A percentile compares a stretch with the other conserved stretches of the same genome.
These are phyloP conservation scores for Dendrocalamus sinicus DNA, from an alignment of 176 grass and related monocot genomes.

Conservation along the genomic window DNA sequence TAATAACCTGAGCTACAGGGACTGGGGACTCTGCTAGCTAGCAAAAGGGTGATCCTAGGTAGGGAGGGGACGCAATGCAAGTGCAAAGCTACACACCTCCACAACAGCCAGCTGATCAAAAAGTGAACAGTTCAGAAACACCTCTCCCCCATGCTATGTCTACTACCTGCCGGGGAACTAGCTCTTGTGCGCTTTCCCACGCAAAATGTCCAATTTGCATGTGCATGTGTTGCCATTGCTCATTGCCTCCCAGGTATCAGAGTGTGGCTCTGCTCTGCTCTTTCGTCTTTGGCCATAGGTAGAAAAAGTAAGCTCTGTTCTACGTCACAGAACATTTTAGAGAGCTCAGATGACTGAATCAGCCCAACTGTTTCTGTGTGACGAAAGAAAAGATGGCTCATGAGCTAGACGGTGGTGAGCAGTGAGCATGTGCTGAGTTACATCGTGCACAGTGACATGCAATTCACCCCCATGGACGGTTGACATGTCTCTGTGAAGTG, in stretches of 20 bases:
- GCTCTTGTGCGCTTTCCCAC: slow-evolving; percentile 25
- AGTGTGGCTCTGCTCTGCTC: background rate
- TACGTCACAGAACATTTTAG: slow-evolving; percentile 23
- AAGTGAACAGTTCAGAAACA: slow-evolving; percentile 30
- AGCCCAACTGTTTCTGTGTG: background rate
- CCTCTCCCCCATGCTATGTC: slow-evolving; percentile 53
- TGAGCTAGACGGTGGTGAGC: background rate
- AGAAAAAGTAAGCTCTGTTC: background rate
- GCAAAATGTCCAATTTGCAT: slow-evolving; percentile 20
- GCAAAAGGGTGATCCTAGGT: slow-evolving; percentile 41
- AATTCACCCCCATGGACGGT: slow-evolving; percentile 30
- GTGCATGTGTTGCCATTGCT: background rate
- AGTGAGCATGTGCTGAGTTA: slow-evolving; percentile 39
- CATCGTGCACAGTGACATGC: slow-evolving; percentile 45
- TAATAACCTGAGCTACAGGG: slow-evolving; percentile 43
- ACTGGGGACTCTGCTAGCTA: slow-evolving; percentile 15
- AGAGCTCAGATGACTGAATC: background rate
- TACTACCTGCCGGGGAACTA: background rate
- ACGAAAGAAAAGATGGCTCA: background rate
- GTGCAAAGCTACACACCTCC: slow-evolving; percentile 19
- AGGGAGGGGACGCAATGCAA: background rate
- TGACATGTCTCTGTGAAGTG: slow-evolving; percentile 36
- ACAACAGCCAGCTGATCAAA: slow-evolving; percentile 19
- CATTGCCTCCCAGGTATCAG: slow-evolving; percentile 8
- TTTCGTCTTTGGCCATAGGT: slow-evolving; percentile 3